Base-by-base conservation (phyloP, 2,329 filamentous ascomycete species). In the Alternaria hordeiaustralica region DNA sequence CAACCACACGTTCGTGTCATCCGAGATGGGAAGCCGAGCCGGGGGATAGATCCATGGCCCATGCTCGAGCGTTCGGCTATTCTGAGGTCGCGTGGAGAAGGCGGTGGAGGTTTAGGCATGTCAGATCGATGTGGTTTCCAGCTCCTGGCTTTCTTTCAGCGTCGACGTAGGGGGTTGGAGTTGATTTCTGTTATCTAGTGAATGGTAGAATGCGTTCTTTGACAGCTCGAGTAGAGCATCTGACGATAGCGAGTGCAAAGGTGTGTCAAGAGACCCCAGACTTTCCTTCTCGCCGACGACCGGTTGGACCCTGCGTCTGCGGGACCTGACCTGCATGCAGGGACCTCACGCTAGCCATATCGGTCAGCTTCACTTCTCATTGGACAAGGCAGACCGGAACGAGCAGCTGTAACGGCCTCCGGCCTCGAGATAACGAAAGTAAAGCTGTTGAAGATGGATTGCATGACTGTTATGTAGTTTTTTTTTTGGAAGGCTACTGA, bases 231-330 rank as follows among this genome's bases (percentile, higher is more conserved):
- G 12, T 6, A 5, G 1, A 2, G 30, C 2, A 11, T 41, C 10
- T 25, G 56, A 20, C 21, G 15, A 21, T 25, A 30, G 15, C 15
- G n/a, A 25, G 33, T 6, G 9, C 25, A n/a, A 18, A 8, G 3
- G n/a, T 15, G 12, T 46, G n/a, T 56, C 55, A n/a, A 55, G 49
- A 54, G 15, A 47, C 30, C 45, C 53, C 53, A 61, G 54, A 50
- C 45, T 51, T 58, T 57, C 23, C 25, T 54, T 54, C 53, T 21
- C 55, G 43, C 30, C 55, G 28, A 58, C 53, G 25, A 59, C 55
- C 43, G 49, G 49, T 59, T 54, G 25, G 60, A 62, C 60, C 60
- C 55, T 62, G 41, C 28, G 46, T 54, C 25, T 49, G 36, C 49
- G 23, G 23, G 25, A 47, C 41, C 30, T 44, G 25, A 47, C 41